These are phyloP conservation scores for Aphanomyces invadans DNA, from an alignment of 352 stramenopile genomes.

Conservation along the genomic window DNA sequence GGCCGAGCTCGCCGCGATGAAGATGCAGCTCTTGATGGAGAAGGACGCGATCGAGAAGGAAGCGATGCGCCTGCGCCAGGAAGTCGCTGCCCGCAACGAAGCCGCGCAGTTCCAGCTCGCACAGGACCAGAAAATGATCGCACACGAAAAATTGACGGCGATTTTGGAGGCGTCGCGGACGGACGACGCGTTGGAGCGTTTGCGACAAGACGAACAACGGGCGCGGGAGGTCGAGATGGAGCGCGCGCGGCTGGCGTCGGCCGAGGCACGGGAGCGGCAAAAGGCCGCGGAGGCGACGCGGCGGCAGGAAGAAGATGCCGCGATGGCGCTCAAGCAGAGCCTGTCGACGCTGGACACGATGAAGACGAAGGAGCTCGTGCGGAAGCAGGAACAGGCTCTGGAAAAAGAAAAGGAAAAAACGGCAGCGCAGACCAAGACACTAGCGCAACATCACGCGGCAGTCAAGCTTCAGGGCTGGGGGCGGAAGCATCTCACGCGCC, in stretches of 20 bases:
- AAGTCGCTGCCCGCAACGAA: slow-evolving; percentile 41
- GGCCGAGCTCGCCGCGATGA: slow-evolving; percentile 50
- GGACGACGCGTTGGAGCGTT: slow-evolving; percentile 3
- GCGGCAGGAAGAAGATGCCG: slow-evolving; percentile 42
- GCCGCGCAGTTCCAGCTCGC: slow-evolving; percentile 38
- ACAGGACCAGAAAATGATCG: slow-evolving; percentile 32
- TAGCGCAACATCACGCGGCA: slow-evolving; percentile 46
- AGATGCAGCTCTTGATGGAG: slow-evolving; percentile 56
- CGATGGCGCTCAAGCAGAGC: slow-evolving; percentile 32
- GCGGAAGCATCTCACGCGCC: slow-evolving; percentile 42
- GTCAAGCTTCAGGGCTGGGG: slow-evolving; percentile 58
- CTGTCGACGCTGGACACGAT: slow-evolving; percentile 34
- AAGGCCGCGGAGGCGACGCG: slow-evolving; percentile 37
- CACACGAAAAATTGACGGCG: slow-evolving; percentile 13
- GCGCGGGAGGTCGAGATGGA: slow-evolving; percentile 6
- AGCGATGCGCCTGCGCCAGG: slow-evolving; percentile 34
- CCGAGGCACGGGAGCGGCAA: slow-evolving; percentile 5
- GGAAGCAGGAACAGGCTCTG: slow-evolving; percentile 35
- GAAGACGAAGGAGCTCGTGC: slow-evolving; percentile 45
- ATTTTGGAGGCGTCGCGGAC: slow-evolving; percentile 14
- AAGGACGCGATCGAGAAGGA: slow-evolving; percentile 43
- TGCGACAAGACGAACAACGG: not conserved
- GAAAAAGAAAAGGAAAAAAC: slow-evolving; percentile 38
- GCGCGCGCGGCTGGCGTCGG: slow-evolving; percentile 9
- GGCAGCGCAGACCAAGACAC: slow-evolving; percentile 33